phyloP scores from a whole-genome alignment of 75 land plant species.

The Pinus tabuliformis region DNA sequence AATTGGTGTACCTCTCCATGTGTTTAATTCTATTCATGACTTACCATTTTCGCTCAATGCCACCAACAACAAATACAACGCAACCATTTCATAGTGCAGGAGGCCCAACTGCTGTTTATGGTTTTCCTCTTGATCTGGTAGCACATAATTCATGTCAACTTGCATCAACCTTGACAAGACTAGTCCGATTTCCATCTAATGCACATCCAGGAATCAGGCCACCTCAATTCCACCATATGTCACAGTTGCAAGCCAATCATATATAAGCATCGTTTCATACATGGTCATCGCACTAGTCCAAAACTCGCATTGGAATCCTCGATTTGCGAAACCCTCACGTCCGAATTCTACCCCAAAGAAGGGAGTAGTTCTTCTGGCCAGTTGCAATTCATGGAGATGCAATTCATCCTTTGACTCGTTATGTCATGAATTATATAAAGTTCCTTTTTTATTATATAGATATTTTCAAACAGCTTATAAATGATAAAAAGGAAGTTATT shows the following conservation, averaged over 20 bases:
- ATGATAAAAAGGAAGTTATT: too few relatives aligned
- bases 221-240: neutral
- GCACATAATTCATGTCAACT: neutral
- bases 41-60: conserved; percentile 1
- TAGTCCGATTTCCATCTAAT: neutral
- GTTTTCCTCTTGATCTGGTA: neutral
- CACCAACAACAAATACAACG: neutral
- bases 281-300: too few relatives aligned
- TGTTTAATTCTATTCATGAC: conserved; percentile 5
- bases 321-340: too few relatives aligned
- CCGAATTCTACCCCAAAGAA: too few relatives aligned
- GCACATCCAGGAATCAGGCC: neutral
- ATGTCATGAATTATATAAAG: too few relatives aligned
- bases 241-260: neutral
- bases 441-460: too few relatives aligned
- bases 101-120: neutral
- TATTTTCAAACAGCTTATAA: too few relatives aligned
- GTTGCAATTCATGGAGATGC: too few relatives aligned
- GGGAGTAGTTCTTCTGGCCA: too few relatives aligned
- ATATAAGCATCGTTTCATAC: neutral
- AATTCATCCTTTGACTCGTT: too few relatives aligned
- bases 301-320: too few relatives aligned
- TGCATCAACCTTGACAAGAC: neutral
- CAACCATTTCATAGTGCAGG: conserved; percentile 4
- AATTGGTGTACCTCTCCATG: conserved; percentile 3